phyloP scores from a whole-genome alignment of 768 basidiomycete genomes.

The Leccinellum luteum region DNA sequence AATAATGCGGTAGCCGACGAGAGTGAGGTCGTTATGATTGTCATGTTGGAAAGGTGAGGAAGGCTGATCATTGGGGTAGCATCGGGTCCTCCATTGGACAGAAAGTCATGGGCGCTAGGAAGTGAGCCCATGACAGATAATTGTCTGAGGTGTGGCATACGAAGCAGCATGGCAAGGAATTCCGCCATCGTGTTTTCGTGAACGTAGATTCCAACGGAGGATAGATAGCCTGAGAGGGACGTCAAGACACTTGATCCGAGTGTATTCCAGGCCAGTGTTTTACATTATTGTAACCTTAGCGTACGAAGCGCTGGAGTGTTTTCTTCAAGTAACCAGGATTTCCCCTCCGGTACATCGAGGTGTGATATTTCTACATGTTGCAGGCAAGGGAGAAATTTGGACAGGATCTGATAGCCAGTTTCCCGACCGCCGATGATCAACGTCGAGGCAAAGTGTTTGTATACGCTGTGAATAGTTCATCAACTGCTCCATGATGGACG shows the following conservation, averaged over 20 bases:
- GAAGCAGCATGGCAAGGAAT: neutral
- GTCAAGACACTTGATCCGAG: neutral
- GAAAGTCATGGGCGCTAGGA: neutral
- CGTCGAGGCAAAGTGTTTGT: neutral
- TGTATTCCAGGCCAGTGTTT: neutral
- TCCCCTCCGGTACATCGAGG: accelerated
- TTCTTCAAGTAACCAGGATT: neutral
- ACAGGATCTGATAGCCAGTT: neutral
- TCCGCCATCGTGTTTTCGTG: neutral
- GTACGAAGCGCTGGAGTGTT: neutral
- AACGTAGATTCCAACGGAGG: accelerated
- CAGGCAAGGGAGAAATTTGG: neutral
- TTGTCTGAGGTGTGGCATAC: neutral
- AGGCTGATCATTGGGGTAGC: neutral
- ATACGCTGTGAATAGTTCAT: neutral
- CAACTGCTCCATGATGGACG: neutral
- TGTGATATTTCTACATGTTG: neutral
- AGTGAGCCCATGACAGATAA: neutral
- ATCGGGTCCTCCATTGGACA: neutral
- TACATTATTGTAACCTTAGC: no score
- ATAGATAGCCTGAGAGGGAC: neutral
- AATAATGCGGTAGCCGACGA: neutral
- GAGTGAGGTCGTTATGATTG: neutral
- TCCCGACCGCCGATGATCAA: neutral
- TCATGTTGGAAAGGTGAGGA: neutral